Evolutionary conservation across 2,329 filamentous ascomycete species (phyloP).

Genomic region (Paecilomyces sp.): DNA sequence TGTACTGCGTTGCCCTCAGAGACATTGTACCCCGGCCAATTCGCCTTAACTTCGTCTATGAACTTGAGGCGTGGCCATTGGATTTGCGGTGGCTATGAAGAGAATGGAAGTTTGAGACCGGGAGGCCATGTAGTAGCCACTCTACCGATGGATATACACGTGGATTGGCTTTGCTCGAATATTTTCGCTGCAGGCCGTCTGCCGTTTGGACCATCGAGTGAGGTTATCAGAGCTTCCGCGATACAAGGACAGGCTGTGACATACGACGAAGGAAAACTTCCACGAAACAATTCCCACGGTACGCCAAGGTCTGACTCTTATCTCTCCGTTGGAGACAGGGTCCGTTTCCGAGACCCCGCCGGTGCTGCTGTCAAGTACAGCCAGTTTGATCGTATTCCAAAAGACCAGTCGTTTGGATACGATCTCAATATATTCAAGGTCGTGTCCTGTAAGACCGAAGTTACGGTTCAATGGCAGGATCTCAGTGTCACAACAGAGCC

Average conservation of each 20-base stretch:
- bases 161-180: slow-evolving; percentile 48
- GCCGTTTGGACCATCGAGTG: slow-evolving; percentile 2
- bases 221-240: slow-evolving; percentile 13
- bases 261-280: slow-evolving; percentile 17
- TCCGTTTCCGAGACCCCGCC: slow-evolving; percentile 49
- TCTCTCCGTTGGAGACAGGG: slow-evolving; percentile 39
- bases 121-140: slow-evolving; percentile 48
- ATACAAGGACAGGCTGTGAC: slow-evolving; percentile 10
- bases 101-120: slow-evolving; percentile 37
- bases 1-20: slow-evolving; percentile 7
- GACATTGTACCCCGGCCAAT: slow-evolving; percentile 28
- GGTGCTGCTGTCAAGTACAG: slow-evolving; percentile 48
- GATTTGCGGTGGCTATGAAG: slow-evolving; percentile 44
- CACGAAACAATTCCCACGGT: slow-evolving; percentile 1
- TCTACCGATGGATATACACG: slow-evolving; percentile 37
- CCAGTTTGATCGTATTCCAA: slow-evolving; percentile 37
- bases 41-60: slow-evolving; percentile 45
- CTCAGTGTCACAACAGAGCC: slow-evolving; percentile 41
- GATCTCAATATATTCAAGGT: slow-evolving; percentile 54
- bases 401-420: slow-evolving; percentile 45
- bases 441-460: slow-evolving; percentile 41
- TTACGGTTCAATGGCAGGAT: slow-evolving; percentile 55
- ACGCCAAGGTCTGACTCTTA: slow-evolving; percentile 19
- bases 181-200: slow-evolving; percentile 16
- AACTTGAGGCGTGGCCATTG: slow-evolving; percentile 47